Evolutionary conservation across 257 asterid genomes (phyloP), one percentile per base, ranked within the genome.

Genomic region (Fraxinus cuspidata): DNA sequence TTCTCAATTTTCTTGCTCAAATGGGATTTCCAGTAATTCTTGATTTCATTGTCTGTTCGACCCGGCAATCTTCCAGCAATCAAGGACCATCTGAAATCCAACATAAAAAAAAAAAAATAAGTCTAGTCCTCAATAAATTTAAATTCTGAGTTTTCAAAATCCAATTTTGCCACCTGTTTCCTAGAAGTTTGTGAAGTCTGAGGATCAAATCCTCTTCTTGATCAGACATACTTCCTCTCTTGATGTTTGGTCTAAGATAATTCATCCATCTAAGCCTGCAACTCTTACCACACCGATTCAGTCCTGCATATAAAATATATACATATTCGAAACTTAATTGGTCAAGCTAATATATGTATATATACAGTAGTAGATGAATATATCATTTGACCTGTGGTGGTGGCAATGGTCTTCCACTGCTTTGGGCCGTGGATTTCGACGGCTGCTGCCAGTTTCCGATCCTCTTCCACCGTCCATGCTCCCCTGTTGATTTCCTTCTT

Each of bases 201-300:
- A 89, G 76, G 73, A 89, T 86, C 87, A 89, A 83, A 78, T 89
- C 92, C 34, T 86, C 88, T 73, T 89, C 92, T 79, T 89, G 92
- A 34, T 89, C 92, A 35, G 89, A 86, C 71, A 89, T 85, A 60
- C 84, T 85, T 65, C 90, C 90, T 70, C 92, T 83, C 82, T 88
- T 88, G 79, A 89, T 89, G 67, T 86, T 83, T 56, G 90, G 92
- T 74, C 90, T 83, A 60, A 86, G 63, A 78, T 88, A 88, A 83
- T 88, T 88, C 92, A 88, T 86, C 92, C 92, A 86, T 80, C 90
- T 79, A 42, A 85, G 77, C 78, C 89, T 85, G 74, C 92, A 88
- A 74, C 89, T 89, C 85, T 86, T 89, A 2, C 89, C 87, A 31
- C 92, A 80, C 16, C 92, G 80, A 2, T 37, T 70, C 16, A 89